Evolutionary conservation across 1,284 basidiomycete genomes (phyloP).

Genomic region (Heterobasidion parviporum): DNA sequence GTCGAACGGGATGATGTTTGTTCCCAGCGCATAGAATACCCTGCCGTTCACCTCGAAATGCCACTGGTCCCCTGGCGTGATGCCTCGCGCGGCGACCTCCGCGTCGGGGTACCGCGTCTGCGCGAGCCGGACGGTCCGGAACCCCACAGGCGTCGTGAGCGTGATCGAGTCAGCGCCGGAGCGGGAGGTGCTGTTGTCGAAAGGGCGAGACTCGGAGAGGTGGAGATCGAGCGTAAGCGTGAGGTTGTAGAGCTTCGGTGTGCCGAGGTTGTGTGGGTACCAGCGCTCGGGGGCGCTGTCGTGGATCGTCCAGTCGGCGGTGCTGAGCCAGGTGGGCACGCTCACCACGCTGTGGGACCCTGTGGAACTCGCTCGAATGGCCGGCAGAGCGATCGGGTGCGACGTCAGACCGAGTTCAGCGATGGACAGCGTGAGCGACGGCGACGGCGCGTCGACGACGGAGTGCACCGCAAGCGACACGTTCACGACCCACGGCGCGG

Average conservation of each 20-base stretch:
- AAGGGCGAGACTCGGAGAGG: not conserved
- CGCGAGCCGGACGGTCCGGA: slow-evolving; percentile 46
- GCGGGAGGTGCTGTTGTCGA: not conserved
- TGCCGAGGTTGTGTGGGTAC: slow-evolving; percentile 48
- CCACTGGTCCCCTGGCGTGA: slow-evolving; percentile 52
- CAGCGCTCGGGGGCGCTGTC: slow-evolving; percentile 40
- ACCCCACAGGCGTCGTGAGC: slow-evolving; percentile 40
- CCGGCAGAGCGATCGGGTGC: slow-evolving; percentile 15
- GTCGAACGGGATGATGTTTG: slow-evolving; percentile 54
- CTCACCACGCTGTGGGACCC: too few species aligned
- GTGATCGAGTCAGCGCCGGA: slow-evolving; percentile 9
- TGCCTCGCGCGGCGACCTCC: slow-evolving; percentile 36
- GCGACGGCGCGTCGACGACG: slow-evolving; percentile 22
- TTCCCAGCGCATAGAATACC: slow-evolving; percentile 46
- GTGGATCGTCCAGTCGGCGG: slow-evolving; percentile 36
- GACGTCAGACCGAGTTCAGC: slow-evolving; percentile 36
- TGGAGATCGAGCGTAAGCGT: slow-evolving; percentile 25
- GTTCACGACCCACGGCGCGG: slow-evolving; percentile 47
- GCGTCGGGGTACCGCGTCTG: slow-evolving; percentile 38
- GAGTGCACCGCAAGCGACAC: slow-evolving; percentile 45
- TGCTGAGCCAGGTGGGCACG: slow-evolving; percentile 21
- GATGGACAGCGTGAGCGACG: slow-evolving; percentile 34
- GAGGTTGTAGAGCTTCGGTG: slow-evolving; percentile 45
- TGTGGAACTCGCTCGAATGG: too few species aligned
- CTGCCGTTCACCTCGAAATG: slow-evolving; percentile 52